Base-by-base conservation (phyloP, 257 asterid species). In the Sherardia arvensis region DNA sequence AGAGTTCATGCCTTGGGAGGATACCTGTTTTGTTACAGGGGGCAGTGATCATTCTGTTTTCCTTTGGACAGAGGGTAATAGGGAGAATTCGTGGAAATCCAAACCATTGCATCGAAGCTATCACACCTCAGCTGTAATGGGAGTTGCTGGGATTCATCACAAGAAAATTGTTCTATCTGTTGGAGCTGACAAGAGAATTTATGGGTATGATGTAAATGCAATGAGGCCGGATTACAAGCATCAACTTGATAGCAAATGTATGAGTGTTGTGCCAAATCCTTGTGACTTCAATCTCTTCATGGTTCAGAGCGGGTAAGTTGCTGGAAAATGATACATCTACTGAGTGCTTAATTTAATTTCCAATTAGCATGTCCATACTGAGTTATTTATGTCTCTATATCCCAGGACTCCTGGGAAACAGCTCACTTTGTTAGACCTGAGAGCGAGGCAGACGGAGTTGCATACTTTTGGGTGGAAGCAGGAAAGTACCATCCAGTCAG, bases 61-160 rank as follows among this genome's bases (percentile, higher is more conserved):
- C 75, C 81, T 87, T 33, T 93, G 99, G 99, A 72, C 78, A 1
- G 84, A 90, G 69, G 84, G 76, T 69, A 87, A 74, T 33, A 84
- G 75, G 27, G 88, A 82, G 53, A 74, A 77, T 76, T 72, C 74
- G 51, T 93, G 97, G 97, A 85, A 79, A 72, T 80, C 85, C 61
- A 78, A 71, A 64, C 4, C 80, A 23, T 59, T 93, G 77, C 97
- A 90, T 74, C 80, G 68, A 69, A 61, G 62, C 47, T 12, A 49
- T 65, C 99, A 93, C 74, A 72, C 97, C 65, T 87, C 97, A 71
- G 95, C 97, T 59, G 96, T 93, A 28, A 87, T 80, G 94, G 97
- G 99, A 33, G 84, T 90, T 78, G 94, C 96, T 53, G 99, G 96
- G 65, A 71, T 90, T 85, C 90, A 73, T 69, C 91, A 92, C 32